Conservation (phyloP, 2,329 filamentous ascomycete species). For the Ascocoryne sarcoides region DNA sequence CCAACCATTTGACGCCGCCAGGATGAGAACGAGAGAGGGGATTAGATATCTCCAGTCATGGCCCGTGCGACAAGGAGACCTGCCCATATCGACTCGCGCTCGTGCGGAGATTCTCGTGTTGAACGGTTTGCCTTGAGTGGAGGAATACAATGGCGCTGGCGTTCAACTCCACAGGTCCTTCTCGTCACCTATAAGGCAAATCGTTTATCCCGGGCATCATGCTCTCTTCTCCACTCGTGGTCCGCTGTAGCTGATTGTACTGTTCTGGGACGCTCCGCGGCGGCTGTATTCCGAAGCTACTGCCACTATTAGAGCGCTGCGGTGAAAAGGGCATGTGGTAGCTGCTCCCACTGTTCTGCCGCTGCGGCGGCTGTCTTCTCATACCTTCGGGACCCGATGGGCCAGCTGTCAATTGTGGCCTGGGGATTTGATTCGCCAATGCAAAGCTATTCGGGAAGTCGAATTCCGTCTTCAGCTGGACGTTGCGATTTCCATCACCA, state of each 20-base stretch:
- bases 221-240: conserved; percentile 13
- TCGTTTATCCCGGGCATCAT: too few relatives aligned
- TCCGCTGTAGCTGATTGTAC: conserved; percentile 16
- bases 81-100: too few relatives aligned
- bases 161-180: too few relatives aligned
- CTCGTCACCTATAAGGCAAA: too few relatives aligned
- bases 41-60: too few relatives aligned
- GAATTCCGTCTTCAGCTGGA: conserved; percentile 22
- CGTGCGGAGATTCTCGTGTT: too few relatives aligned
- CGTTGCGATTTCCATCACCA: conserved; percentile 11
- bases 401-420: conserved; percentile 4
- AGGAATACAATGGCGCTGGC: too few relatives aligned
- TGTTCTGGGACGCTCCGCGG: conserved; percentile 24
- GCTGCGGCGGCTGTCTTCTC: conserved; percentile 19
- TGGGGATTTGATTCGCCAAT: not conserved
- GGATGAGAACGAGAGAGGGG: too few relatives aligned
- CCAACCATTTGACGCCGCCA: too few relatives aligned
- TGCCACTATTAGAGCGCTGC: too few relatives aligned
- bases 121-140: too few relatives aligned
- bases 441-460: conserved; percentile 4
- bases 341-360: conserved; percentile 17
- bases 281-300: conserved; percentile 8
- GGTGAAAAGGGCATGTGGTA: conserved; percentile 17
- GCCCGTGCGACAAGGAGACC: too few relatives aligned
- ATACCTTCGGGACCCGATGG: conserved; percentile 7